Base-by-base conservation (phyloP, 1,284 basidiomycete species). In the Leccinum insolens region DNA sequence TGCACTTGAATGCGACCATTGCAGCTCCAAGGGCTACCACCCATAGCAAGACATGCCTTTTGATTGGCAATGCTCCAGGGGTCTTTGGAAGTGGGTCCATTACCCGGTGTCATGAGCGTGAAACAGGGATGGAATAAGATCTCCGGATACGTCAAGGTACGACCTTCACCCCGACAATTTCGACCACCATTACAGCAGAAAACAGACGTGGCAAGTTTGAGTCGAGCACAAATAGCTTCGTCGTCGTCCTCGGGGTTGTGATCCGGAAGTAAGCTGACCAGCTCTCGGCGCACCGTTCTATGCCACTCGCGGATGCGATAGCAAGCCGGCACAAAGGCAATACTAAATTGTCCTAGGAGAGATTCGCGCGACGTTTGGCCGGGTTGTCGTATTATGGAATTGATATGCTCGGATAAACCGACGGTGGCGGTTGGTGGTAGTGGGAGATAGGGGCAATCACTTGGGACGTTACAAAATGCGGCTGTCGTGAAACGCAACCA, bases 1-100 rank as follows among this genome's bases (percentile, higher is more conserved):
- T 76, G 76, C 15, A 70, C 65, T 44, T 68, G 69, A 65, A 76
- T 66, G 20, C 66, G 68, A 46, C 63, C 65, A 64, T 77, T 76
- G 44, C 81, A 71, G 37, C 65, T 73, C 82, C 82, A 85, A 61
- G 62, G 70, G 25, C 76, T 67, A 20, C 77, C 70, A 4, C 74
- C 79, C 68, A 79, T 75, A 41, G 62, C 44, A 59, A 71, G 69
- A 59, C 65, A 61, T 34, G 71, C 72, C 46, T 75, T 76, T 17
- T 77, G 72, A 31, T 67, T 22, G 44, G 76, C 74, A 7, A 76
- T 72, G 11, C 63, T 37, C 59, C 62, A 17, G 7, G 77, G 74
- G 58, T 79, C 76, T 62, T 63, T 78, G 15, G 61, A 11, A 60
- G 69, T 63, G n/a, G 65, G 55, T 44, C 64, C 68, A 2, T 64